These are phyloP conservation scores for Inga oerstediana DNA, from an alignment of 306 rosid genomes.

Conservation along the genomic window DNA sequence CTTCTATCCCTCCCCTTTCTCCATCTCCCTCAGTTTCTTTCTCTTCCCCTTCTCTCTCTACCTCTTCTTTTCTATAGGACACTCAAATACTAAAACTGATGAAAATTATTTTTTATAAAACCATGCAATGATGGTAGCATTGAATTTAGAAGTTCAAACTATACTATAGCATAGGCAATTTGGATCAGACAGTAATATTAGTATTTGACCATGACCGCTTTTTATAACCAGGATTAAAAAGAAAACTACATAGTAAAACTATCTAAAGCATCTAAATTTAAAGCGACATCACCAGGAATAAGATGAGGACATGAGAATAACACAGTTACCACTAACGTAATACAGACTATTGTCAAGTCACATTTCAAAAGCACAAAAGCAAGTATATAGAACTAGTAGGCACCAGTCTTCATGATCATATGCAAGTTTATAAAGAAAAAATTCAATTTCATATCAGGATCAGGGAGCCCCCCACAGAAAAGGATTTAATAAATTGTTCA, in stretches of 20 bases:
- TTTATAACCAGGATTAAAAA: too few relatives aligned
- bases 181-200: neutral
- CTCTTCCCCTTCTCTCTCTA: too few relatives aligned
- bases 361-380: neutral
- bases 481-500: neutral
- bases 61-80: too few relatives aligned
- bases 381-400: neutral
- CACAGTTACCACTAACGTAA: neutral
- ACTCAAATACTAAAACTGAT: too few relatives aligned
- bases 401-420: conserved; percentile 5
- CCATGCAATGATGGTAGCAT: neutral
- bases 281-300: too few relatives aligned
- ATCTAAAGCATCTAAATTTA: too few relatives aligned
- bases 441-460: conserved; percentile 3
- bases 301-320: too few relatives aligned
- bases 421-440: conserved; percentile 2
- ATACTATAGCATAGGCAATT: neutral
- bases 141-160: neutral
- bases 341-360: conserved; percentile 3
- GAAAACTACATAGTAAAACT: too few relatives aligned
- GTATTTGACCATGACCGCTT: neutral
- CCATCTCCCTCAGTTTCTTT: too few relatives aligned
- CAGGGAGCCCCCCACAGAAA: neutral
- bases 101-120: neutral
- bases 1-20: too few relatives aligned